Conservation (phyloP, 2,329 filamentous ascomycete genomes). For the Exophiala phaeomuriformis region DNA sequence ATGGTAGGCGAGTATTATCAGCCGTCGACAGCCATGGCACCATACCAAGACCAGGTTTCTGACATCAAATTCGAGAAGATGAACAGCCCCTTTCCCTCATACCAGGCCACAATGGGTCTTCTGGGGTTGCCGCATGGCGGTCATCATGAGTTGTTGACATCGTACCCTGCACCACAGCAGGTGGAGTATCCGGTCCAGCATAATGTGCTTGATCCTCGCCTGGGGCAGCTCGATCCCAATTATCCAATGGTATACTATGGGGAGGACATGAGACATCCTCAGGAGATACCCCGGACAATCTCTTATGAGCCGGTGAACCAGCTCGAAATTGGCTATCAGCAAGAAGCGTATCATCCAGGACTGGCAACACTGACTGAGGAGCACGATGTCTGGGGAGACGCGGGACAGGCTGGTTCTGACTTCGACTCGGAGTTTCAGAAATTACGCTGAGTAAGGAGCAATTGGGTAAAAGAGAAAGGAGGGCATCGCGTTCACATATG, state of each 20-base stretch:
- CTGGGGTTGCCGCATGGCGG: conserved; percentile 38
- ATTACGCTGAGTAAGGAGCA: conserved; percentile 10
- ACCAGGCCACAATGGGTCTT: conserved; percentile 28
- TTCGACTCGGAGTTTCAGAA: conserved; percentile 26
- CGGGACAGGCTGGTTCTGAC: conserved; percentile 15
- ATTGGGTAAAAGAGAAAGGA: not conserved
- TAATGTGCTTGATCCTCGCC: conserved; percentile 39
- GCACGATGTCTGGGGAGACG: conserved; percentile 30
- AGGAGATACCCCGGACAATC: conserved; percentile 17
- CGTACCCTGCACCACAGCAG: conserved; percentile 28
- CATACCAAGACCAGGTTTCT: conserved; percentile 13
- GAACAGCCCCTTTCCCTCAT: conserved; percentile 25
- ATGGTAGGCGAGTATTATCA: conserved; percentile 20
- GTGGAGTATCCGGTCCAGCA: conserved; percentile 26
- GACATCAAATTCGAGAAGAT: conserved; percentile 30
- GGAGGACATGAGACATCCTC: conserved; percentile 27
- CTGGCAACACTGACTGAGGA: conserved; percentile 33
- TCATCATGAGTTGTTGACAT: conserved; percentile 39
- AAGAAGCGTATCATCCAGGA: conserved; percentile 26
- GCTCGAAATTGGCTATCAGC: conserved; percentile 18
- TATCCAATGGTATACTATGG: conserved; percentile 27
- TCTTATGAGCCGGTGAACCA: conserved; percentile 22
- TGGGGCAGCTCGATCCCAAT: conserved; percentile 29
- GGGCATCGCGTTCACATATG: not conserved
- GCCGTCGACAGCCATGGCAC: conserved; percentile 5